Base-by-base conservation (phyloP, 2,329 filamentous ascomycete genomes). In the Epichloe gansuensis region DNA sequence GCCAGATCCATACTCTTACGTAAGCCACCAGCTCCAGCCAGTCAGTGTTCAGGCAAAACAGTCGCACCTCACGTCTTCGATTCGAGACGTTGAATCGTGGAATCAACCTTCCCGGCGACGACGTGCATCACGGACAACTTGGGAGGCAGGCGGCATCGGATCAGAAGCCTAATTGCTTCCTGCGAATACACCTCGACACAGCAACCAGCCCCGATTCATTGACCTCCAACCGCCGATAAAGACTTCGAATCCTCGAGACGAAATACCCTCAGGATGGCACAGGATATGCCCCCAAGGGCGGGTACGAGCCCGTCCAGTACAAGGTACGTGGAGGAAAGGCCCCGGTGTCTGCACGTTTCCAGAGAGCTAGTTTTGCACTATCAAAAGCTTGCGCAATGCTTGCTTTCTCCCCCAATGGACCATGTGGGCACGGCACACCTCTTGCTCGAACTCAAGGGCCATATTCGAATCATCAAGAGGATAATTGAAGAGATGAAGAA, bases 251-350 rank as follows among this genome's bases (percentile, higher is more conserved):
- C 13, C 7, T 25, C 34, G 9, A n/a, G 35, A 34, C 17, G 41
- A 44, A 44, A 43, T 25, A 31, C 52, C 66, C 64, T 69, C 76
- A 83, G 60, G 67, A 96, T 97, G 91, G 84, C 87, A 76, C 91
- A 97, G 80, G 93, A 98, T 78, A 88, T 98, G 82, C 93, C 93
- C 76, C 93, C 63, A 71, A 74, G 67, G 93, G 91, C 76, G 93
- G 93, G 78, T 98, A 98, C 73, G 86, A 83, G 71, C 85, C 91
- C 71, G 86, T 98, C 60, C 93, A 98, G 75, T 98, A 96, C 79
- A 95, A 95, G 83, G 87, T 91, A 71, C 65, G 77, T 73, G 43
- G 43, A 25, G 21, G 25, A 6, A 6, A 34, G 7, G 44, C 21
- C 5, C 34, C 17, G 17, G 9, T 25, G 42, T 9, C 9, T 9